Base-by-base conservation (phyloP, 495 filamentous ascomycete genomes). In the Glarea lozoyensis region DNA sequence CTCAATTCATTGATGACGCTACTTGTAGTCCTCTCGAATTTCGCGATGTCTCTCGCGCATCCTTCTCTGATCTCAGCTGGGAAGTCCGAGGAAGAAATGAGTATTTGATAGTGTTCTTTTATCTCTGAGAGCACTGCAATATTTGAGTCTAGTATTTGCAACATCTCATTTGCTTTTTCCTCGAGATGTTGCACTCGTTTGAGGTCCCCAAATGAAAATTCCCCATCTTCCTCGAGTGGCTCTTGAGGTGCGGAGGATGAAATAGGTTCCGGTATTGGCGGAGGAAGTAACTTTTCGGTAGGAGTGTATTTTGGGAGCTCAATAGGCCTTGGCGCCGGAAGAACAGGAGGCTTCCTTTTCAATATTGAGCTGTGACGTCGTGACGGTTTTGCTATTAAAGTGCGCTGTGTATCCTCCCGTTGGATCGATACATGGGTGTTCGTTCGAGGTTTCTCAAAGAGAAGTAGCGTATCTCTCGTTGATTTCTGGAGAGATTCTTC, bases 201-300 rank as follows among this genome's bases (percentile, higher is more conserved):
- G n/a, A 68, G 48, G 38, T 68, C 61, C 18, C 37, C 37, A 44
- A 70, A 66, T 15, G 55, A 52, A 45, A 68, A 63, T 2, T 55
- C 40, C n/a, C 49, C 42, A 18, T 53, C 45, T 37, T 36, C 17
- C 34, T 23, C n/a, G 38, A 18, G n/a, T 35, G 3, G 37, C 29
- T 40, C 22, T 48, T 43, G 10, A 52, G 2, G 39, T 20, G 2
- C 30, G 31, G 15, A 43, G 30, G 16, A 30, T 29, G 18, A 44
- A 45, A 27, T 36, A 37, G 25, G 31, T 20, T 6, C 44, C 30
- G 17, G 48, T n/a, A 19, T 34, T 41, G 12, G 20, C 38, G 18
- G 24, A 27, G 25, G 46, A 32, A 20, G 45, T 46, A 10, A n/a
- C 22, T 35, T 44, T 3, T 36, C 46, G 40, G 18, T 46, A 29